phyloP scores from a whole-genome alignment of 352 stramenopile species.

The Pythium rishiriense region DNA sequence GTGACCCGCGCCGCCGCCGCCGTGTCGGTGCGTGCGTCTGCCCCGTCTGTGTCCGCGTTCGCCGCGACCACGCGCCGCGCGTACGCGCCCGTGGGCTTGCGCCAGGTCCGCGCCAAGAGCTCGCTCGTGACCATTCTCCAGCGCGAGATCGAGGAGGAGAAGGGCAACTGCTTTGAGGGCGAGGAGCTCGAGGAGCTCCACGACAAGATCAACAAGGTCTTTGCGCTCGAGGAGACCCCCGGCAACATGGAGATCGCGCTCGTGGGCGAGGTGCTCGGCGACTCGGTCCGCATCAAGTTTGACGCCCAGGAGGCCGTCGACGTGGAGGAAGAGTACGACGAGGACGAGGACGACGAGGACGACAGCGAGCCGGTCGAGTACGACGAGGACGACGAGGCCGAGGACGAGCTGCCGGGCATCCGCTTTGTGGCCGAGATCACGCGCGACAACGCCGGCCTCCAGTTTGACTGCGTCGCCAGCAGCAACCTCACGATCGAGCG shows the following conservation, averaged over 20 bases:
- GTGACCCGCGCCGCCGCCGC: slow-evolving; percentile 15
- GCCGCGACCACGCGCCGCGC: slow-evolving; percentile 14
- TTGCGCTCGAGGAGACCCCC: slow-evolving; percentile 57
- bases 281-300: slow-evolving; percentile 78
- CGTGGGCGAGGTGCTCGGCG: slow-evolving; percentile 45
- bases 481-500: slow-evolving; percentile 80
- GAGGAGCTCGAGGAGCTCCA: slow-evolving; percentile 72
- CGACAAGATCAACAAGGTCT: slow-evolving; percentile 64
- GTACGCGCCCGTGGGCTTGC: slow-evolving; percentile 17
- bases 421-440: slow-evolving; percentile 76
- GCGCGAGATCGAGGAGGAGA: slow-evolving; percentile 80
- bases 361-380: slow-evolving; percentile 35
- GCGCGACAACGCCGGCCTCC: slow-evolving; percentile 69
- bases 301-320: slow-evolving; percentile 77
- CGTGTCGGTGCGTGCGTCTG: slow-evolving; percentile 20
- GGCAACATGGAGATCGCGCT: slow-evolving; percentile 73
- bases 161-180: slow-evolving; percentile 82
- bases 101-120: slow-evolving; percentile 62
- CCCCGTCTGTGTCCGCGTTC: slow-evolving; percentile 20
- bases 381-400: slow-evolving; percentile 57
- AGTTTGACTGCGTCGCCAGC: slow-evolving; percentile 83
- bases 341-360: slow-evolving; percentile 59
- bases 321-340: slow-evolving; percentile 62
- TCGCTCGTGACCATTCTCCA: slow-evolving; percentile 45
- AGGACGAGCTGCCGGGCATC: slow-evolving; percentile 76